These are phyloP conservation scores for Incumbomyces delicatus DNA, from an alignment of 2,329 filamentous ascomycete species.

Conservation along the genomic window DNA sequence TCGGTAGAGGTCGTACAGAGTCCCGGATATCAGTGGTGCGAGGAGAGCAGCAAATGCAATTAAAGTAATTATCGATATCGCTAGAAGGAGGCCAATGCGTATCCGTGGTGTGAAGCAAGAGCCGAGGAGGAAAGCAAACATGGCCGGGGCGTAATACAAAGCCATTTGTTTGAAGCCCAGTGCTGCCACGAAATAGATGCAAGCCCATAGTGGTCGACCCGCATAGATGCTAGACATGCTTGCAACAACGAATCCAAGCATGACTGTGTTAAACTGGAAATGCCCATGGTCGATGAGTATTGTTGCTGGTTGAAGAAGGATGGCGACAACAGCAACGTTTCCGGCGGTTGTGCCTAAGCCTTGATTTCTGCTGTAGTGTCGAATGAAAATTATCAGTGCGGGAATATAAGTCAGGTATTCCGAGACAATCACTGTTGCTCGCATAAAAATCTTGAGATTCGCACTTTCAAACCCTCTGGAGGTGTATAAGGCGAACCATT, in stretches of 20 bases:
- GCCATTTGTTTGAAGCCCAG: constrained; percentile 99
- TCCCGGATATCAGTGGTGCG: constrained; percentile 63
- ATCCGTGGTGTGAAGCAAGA: constrained; percentile 69
- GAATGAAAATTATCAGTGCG: constrained; percentile 72
- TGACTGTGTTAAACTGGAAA: constrained; percentile 98
- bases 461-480: constrained; percentile 75
- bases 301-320: constrained; percentile 82
- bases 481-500: constrained; percentile 77
- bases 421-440: constrained; percentile 78
- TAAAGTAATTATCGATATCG: constrained; percentile 64
- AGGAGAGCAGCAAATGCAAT: constrained; percentile 66
- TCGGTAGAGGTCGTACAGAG: constrained; percentile 57
- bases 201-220: constrained; percentile 75
- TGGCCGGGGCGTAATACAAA: constrained; percentile 85
- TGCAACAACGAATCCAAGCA: constrained; percentile 83
- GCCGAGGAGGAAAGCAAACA: constrained; percentile 86
- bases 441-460: constrained; percentile 86
- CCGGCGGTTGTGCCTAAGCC: constrained; percentile 72
- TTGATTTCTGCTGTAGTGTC: constrained; percentile 66
- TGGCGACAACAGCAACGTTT: constrained; percentile 74
- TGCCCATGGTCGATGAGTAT: constrained; percentile 91
- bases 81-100: constrained; percentile 57
- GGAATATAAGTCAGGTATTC: constrained; percentile 88
- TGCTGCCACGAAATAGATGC: constrained; percentile 84
- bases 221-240: constrained; percentile 83